These are phyloP conservation scores for Lentinula novae-zelandiae DNA, from an alignment of 1,284 basidiomycete species.

Conservation along the genomic window DNA sequence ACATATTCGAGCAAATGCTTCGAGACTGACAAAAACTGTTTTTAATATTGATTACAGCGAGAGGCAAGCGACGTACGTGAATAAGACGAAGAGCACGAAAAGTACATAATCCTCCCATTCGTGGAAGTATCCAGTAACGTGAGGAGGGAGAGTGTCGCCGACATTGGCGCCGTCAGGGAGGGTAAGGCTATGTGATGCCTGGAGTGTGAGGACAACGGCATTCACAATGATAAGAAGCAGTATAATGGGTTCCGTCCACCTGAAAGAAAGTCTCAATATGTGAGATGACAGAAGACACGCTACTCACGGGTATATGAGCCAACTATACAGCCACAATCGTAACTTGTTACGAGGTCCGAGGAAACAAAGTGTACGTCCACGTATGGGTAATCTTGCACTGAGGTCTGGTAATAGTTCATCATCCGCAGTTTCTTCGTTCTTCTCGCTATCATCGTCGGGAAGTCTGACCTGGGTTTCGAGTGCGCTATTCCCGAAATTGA, in stretches of 20 bases:
- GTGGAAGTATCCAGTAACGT: conserved; percentile 73
- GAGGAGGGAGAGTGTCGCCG: conserved; percentile 39
- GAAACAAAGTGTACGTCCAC: conserved; percentile 79
- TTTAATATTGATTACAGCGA: conserved; percentile 2
- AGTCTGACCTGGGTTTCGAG: conserved; percentile 56
- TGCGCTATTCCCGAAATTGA: conserved; percentile 70
- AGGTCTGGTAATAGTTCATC: conserved; percentile 43
- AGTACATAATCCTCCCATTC: conserved; percentile 85
- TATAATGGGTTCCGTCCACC: conserved; percentile 86
- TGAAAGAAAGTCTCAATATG: conserved; percentile 26
- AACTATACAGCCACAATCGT: conserved; percentile 59
- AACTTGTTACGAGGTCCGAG: conserved; percentile 69
- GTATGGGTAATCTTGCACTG: conserved; percentile 48
- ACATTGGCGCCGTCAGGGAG: conserved; percentile 41
- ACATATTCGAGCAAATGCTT: conserved; percentile 86
- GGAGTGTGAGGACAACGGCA: conserved; percentile 80
- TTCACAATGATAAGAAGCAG: conserved; percentile 84
- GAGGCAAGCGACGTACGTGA: conserved; percentile 62
- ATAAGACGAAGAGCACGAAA: conserved; percentile 80
- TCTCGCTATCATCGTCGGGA: conserved; percentile 43
- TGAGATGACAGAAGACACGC: neutral
- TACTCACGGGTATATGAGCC: conserved; percentile 67
- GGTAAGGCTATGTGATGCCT: conserved; percentile 60
- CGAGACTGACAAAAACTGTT: conserved; percentile 50
- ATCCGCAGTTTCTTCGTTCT: conserved; percentile 25